These are phyloP conservation scores for Chaetomium sp. DNA, from an alignment of 2,329 filamentous ascomycete genomes.

Conservation along the genomic window DNA sequence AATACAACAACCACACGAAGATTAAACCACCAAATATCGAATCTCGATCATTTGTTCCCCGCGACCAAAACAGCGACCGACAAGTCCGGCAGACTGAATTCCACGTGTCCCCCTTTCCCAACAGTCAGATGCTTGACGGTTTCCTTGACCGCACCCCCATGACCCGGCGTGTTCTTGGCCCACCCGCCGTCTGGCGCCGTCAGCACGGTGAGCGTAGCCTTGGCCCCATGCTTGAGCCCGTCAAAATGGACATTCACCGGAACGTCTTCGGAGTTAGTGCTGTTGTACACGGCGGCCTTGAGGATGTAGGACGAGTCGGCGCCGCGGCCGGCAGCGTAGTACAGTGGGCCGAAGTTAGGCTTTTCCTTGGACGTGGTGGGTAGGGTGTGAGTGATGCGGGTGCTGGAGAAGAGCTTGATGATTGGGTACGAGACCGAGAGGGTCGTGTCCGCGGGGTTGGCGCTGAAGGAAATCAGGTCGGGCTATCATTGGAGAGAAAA, in stretches of 20 bases:
- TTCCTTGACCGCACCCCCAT: slow-evolving; percentile 44
- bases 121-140: slow-evolving; percentile 35
- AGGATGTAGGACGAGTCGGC: slow-evolving; percentile 33
- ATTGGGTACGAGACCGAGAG: background rate
- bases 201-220: slow-evolving; percentile 40
- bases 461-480: slow-evolving; percentile 8
- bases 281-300: slow-evolving; percentile 49
- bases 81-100: slow-evolving; percentile 46
- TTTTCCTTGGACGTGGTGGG: slow-evolving; percentile 31
- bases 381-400: slow-evolving; percentile 38
- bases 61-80: slow-evolving; percentile 52
- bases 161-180: slow-evolving; percentile 39
- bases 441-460: slow-evolving; percentile 7
- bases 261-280: slow-evolving; percentile 34
- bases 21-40: background rate
- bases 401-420: background rate
- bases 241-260: slow-evolving; percentile 37
- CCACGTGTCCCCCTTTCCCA: slow-evolving; percentile 40
- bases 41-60: background rate
- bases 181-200: slow-evolving; percentile 35
- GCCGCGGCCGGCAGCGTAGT: slow-evolving; percentile 44
- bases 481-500: background rate
- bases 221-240: slow-evolving; percentile 30
- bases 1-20: background rate
- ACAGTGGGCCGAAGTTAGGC: slow-evolving; percentile 38